Percentiles rank a stretch among this genome's conserved stretches.
Evolutionary conservation across 805 yeast genomes (phyloP).

Genomic region (Wickerhamomyces canadensis): DNA sequence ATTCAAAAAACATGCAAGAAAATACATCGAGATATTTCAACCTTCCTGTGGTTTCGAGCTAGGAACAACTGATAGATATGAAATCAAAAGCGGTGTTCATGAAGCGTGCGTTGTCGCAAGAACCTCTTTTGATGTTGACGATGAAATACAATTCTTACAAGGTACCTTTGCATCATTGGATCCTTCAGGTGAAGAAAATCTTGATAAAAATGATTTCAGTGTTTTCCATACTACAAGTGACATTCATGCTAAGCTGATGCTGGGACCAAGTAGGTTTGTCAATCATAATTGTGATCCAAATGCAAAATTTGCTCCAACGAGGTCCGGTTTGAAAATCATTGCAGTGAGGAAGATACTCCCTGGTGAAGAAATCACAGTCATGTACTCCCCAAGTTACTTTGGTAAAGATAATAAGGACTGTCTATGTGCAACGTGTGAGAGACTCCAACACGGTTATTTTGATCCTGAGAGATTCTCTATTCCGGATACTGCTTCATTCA

Average conservation of each 20-base stretch:
- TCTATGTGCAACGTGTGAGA: conserved; percentile 39
- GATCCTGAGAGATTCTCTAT: conserved; percentile 13
- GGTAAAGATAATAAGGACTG: conserved; percentile 38
- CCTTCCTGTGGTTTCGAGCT: conserved; percentile 37
- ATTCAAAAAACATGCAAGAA: conserved; percentile 30
- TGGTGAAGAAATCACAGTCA: conserved; percentile 45
- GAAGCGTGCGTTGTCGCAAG: conserved; percentile 37
- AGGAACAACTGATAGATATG: conserved; percentile 37
- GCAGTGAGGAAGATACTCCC: conserved; percentile 29
- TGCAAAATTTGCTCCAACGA: conserved; percentile 28
- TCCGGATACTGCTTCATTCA: conserved; percentile 5
- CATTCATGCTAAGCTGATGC: conserved; percentile 33
- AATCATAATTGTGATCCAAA: conserved; percentile 45
- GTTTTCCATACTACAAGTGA: conserved; percentile 31
- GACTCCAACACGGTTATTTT: conserved; percentile 25
- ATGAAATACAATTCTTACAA: conserved; percentile 28
- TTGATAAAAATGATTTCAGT: conserved; percentile 36
- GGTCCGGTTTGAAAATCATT: conserved; percentile 27
- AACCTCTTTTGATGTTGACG: conserved; percentile 22
- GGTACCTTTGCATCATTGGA: conserved; percentile 34
- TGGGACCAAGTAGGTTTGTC: conserved; percentile 43
- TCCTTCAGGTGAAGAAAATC: conserved; percentile 27
- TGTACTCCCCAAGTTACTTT: conserved; percentile 37
- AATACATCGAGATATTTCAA: conserved; percentile 31
- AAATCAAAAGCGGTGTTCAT: conserved; percentile 7